Evolutionary conservation across 192 early-diverging fungal genomes (phyloP).

Genomic region (Entomortierella beljakovae): DNA sequence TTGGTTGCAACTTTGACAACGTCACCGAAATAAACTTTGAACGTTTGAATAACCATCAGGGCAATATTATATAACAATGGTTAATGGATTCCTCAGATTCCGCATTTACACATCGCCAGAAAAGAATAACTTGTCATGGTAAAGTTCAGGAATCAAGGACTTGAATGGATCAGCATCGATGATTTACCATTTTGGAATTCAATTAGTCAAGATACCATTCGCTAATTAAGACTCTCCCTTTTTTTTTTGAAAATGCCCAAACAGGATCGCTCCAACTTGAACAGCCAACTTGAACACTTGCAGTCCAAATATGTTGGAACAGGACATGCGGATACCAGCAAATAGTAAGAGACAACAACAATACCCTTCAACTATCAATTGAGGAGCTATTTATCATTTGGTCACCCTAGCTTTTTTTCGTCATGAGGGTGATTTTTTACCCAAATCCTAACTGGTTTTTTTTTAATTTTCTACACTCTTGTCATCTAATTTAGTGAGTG

Average conservation of each 20-base stretch:
- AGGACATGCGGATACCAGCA: conserved; percentile 91
- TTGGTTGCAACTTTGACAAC: too few species aligned
- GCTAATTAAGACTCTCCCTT: neutral
- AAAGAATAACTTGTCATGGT: too few species aligned
- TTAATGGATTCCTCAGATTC: too few species aligned
- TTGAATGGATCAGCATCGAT: too few species aligned
- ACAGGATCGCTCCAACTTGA: conserved; percentile 76
- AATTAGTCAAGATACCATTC: neutral
- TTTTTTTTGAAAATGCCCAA: neutral
- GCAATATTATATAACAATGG: too few species aligned
- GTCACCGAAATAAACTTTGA: too few species aligned
- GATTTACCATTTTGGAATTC: neutral
- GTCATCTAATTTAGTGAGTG: conserved; percentile 82
- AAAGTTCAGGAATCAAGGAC: too few species aligned
- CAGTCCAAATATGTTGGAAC: conserved; percentile 92
- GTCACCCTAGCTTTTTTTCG: neutral
- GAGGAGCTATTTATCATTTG: too few species aligned
- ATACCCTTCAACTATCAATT: too few species aligned
- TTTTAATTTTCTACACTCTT: neutral
- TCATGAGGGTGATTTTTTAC: neutral
- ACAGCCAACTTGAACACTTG: conserved; percentile 86
- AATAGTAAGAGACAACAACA: conserved; percentile 79
- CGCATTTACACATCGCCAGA: too few species aligned
- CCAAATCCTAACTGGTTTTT: too few species aligned
- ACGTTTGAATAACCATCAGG: too few species aligned